phyloP scores from a whole-genome alignment of 331 rosid species.

The Ulmus americana region DNA sequence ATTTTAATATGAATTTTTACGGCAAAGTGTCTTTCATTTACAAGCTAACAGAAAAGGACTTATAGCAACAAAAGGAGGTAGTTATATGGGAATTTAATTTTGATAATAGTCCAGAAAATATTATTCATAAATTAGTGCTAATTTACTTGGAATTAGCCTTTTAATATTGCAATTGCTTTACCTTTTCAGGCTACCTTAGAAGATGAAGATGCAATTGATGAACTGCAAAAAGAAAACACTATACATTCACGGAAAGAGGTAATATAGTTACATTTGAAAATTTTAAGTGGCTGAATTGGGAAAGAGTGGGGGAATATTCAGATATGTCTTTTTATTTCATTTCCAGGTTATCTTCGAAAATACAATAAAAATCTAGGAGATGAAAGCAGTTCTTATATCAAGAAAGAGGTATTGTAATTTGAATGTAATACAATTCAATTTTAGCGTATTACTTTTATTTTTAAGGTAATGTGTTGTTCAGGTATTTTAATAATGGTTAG shows the following conservation, averaged over 20 bases:
- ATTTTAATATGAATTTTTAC: background rate
- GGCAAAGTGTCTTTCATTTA: slow-evolving; percentile 1
- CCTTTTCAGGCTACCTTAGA: slow-evolving; percentile 25
- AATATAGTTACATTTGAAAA: slow-evolving; percentile 1
- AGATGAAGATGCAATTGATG: slow-evolving; percentile 10
- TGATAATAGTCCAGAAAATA: slow-evolving; percentile 4
- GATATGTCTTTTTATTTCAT: background rate
- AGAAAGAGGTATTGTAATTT: slow-evolving; percentile 25
- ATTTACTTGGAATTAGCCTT: background rate
- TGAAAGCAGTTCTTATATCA: slow-evolving; percentile 19
- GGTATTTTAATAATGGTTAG: slow-evolving; percentile 18
- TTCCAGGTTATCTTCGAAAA: slow-evolving; percentile 29
- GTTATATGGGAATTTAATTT: slow-evolving; percentile 10
- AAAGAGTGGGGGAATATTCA: background rate
- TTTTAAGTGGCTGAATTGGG: background rate
- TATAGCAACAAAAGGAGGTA: slow-evolving; percentile 39
- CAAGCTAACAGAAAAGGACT: slow-evolving; percentile 41
- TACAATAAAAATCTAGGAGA: slow-evolving; percentile 23
- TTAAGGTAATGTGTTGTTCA: slow-evolving; percentile 14
- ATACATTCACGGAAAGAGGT: slow-evolving; percentile 26
- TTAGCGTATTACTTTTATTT: background rate
- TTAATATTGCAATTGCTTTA: background rate
- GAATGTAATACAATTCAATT: slow-evolving; percentile 1
- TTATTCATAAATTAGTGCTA: slow-evolving; percentile 6
- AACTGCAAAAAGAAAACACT: slow-evolving; percentile 20